A percentile compares a stretch with the other conserved stretches of the same genome.
Conservation (phyloP, 805 yeast genomes). For the Starmera quercuum region DNA sequence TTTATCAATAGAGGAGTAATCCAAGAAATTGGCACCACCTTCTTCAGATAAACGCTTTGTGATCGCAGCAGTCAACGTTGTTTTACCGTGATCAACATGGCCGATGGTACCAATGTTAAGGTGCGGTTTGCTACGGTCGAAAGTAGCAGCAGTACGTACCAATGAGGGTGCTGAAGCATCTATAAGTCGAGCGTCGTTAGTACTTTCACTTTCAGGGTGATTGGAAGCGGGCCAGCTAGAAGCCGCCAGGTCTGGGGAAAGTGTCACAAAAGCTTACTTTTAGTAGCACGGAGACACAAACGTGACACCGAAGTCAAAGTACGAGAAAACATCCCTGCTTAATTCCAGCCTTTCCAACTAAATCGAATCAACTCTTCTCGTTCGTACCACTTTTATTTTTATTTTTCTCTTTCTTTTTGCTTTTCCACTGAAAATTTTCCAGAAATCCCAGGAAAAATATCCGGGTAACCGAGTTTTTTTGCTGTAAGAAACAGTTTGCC, state of each 20-base stretch:
- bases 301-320: slow-evolving; percentile 8
- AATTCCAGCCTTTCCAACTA: too few relatives aligned
- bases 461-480: too few relatives aligned
- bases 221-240: too few relatives aligned
- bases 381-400: too few relatives aligned
- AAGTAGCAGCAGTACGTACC: slow-evolving; percentile 52
- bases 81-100: slow-evolving; percentile 98
- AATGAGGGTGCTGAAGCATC: not conserved
- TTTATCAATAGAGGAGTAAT: slow-evolving; percentile 87
- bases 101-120: slow-evolving; percentile 97
- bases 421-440: too few relatives aligned
- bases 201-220: not conserved
- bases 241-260: too few relatives aligned
- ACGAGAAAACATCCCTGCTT: slow-evolving; percentile 11
- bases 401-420: too few relatives aligned
- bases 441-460: too few relatives aligned
- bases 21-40: slow-evolving; percentile 93
- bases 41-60: slow-evolving; percentile 83
- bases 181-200: not conserved
- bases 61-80: slow-evolving; percentile 97
- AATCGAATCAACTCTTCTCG: too few relatives aligned
- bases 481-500: too few relatives aligned
- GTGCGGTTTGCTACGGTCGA: slow-evolving; percentile 94
- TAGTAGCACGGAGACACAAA: slow-evolving; percentile 3
- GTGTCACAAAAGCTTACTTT: too few relatives aligned